Evolutionary conservation across 2,329 filamentous ascomycete species (phyloP).

Genomic region (Fusarium xylarioides): DNA sequence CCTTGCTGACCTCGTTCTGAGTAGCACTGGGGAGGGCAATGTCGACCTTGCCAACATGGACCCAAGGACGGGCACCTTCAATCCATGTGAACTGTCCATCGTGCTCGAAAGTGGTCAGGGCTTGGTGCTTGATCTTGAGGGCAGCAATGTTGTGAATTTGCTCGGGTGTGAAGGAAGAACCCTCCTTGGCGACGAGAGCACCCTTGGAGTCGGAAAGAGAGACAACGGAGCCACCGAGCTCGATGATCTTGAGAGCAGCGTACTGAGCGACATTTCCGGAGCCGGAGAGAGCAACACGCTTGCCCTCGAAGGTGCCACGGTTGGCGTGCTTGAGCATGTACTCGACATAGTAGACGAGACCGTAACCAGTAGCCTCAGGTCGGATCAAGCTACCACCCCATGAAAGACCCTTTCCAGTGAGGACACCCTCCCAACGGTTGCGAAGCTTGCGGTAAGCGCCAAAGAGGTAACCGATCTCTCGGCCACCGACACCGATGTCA

Average conservation of each 20-base stretch:
- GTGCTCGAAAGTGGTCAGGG: constrained; percentile 76
- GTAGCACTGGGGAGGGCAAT: constrained; percentile 92
- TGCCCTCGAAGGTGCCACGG: constrained; percentile 85
- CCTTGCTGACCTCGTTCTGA: constrained; percentile 95
- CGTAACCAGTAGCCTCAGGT: constrained; percentile 96
- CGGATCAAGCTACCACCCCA: constrained; percentile 96
- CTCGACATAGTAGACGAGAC: constrained; percentile 94
- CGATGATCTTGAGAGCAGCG: constrained; percentile 93
- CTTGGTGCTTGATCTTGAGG: constrained; percentile 87
- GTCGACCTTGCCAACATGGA: constrained; percentile 88
- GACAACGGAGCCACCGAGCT: constrained; percentile 91
- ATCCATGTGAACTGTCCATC: constrained; percentile 84
- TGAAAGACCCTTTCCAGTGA: constrained; percentile 92
- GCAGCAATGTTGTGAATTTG: constrained; percentile 81
- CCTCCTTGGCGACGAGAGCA: constrained; percentile 76
- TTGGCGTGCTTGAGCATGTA: constrained; percentile 96
- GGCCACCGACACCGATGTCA: constrained; percentile 92
- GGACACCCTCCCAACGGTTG: constrained; percentile 93
- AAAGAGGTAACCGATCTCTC: constrained; percentile 95
- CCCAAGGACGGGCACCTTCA: constrained; percentile 88
- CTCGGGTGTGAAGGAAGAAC: constrained; percentile 78
- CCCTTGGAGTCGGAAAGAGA: constrained; percentile 95
- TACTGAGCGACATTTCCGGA: constrained; percentile 99
- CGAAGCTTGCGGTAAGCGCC: constrained; percentile 89
- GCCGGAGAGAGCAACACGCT: constrained; percentile 94